Conservation (phyloP, 208 protist genomes). For the Leishmania guyanensis region DNA sequence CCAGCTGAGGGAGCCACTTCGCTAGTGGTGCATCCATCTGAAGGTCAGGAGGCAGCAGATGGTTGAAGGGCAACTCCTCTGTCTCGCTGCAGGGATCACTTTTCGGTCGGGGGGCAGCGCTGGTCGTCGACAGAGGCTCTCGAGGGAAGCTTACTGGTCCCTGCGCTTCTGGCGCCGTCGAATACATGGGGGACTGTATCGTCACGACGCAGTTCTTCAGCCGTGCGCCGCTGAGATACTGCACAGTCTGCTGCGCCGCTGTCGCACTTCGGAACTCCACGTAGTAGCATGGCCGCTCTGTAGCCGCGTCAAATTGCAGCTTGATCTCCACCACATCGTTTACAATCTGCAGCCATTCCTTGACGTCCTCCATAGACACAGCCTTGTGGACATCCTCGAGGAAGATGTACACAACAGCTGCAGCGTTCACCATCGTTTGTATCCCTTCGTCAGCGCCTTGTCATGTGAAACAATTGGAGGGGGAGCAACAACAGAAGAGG, state of each 20-base stretch:
- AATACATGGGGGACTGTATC: constrained; percentile 58
- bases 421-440: constrained; percentile 22
- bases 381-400: constrained; percentile 40
- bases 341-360: constrained; percentile 74
- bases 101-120: neutral
- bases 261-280: constrained; percentile 50
- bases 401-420: constrained; percentile 61
- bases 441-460: neutral
- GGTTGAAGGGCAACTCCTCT: constrained; percentile 61
- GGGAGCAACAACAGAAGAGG: constrained; percentile 10
- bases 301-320: constrained; percentile 68
- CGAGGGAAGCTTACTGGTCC: neutral
- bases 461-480: neutral
- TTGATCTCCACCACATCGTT: constrained; percentile 71
- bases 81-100: constrained; percentile 11
- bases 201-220: constrained; percentile 69
- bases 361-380: constrained; percentile 62
- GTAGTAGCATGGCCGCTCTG: constrained; percentile 50
- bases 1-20: constrained; percentile 30
- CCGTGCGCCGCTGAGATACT: constrained; percentile 59
- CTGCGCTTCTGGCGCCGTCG: neutral
- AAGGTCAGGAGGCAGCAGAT: constrained; percentile 59
- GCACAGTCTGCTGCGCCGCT: constrained; percentile 61
- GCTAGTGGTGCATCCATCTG: constrained; percentile 64
- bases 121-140: neutral